Percentiles rank a stretch among this genome's conserved stretches.
Evolutionary conservation across 2,329 filamentous ascomycete genomes (phyloP).

Genomic region (Penicillium fuscoglaucum): DNA sequence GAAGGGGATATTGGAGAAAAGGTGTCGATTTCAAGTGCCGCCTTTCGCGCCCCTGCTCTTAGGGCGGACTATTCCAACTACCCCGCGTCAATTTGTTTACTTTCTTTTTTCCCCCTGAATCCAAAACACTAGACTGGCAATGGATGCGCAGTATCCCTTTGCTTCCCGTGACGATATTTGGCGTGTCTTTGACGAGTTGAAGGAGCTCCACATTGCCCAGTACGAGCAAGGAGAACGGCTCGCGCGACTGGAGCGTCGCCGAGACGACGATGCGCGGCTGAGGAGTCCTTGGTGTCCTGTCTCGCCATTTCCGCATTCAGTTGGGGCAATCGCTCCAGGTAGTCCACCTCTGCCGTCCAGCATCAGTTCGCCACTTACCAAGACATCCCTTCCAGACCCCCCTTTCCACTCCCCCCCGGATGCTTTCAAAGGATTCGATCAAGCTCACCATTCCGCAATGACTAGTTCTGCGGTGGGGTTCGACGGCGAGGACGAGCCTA

Average conservation of each 20-base stretch:
- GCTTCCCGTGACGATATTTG: conserved; percentile 65
- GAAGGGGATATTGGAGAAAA: conserved; percentile 10
- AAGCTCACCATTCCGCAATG: conserved; percentile 76
- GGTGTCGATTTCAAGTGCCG: not conserved
- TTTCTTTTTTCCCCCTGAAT: not conserved
- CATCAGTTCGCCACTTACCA: conserved; percentile 9
- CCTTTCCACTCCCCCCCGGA: conserved; percentile 77
- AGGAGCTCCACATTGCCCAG: conserved; percentile 61
- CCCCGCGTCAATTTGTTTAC: not conserved
- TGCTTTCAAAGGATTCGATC: conserved; percentile 84
- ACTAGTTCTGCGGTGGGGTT: conserved; percentile 74
- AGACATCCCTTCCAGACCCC: conserved; percentile 58
- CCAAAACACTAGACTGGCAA: conserved; percentile 31
- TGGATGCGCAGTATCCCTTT: conserved; percentile 66
- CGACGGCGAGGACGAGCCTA: conserved; percentile 80
- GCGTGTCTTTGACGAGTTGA: conserved; percentile 63
- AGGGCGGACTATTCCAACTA: not conserved
- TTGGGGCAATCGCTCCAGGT: conserved; percentile 88
- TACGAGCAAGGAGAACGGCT: conserved; percentile 63
- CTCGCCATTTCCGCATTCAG: conserved; percentile 83
- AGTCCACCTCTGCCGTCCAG: conserved; percentile 34
- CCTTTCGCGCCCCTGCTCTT: not conserved
- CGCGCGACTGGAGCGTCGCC: conserved; percentile 60
- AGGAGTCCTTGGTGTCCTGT: conserved; percentile 85
- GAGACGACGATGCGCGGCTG: conserved; percentile 63